Evolutionary conservation across 2,329 filamentous ascomycete genomes (phyloP).

Genomic region (Xylariales sp.): DNA sequence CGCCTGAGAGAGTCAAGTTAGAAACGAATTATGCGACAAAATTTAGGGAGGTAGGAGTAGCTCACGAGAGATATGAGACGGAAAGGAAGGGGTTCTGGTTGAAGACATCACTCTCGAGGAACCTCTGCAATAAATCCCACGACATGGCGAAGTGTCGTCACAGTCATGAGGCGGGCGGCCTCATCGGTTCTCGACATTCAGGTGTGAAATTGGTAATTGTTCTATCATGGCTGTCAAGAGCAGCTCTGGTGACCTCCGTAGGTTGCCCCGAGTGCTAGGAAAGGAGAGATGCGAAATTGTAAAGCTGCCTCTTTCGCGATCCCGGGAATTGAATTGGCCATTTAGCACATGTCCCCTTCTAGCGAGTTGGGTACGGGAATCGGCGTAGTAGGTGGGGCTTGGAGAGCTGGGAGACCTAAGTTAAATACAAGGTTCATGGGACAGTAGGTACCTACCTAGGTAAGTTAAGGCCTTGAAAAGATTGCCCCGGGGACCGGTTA

Average conservation of each 20-base stretch:
- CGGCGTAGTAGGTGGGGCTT: conserved; percentile 5
- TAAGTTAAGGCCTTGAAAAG: too few species aligned
- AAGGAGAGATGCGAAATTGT: conserved; percentile 10
- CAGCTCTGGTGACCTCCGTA: background rate
- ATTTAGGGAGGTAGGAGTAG: too few species aligned
- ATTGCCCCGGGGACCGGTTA: too few species aligned
- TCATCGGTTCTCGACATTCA: conserved; percentile 26
- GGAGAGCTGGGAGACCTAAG: background rate
- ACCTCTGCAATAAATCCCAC: conserved; percentile 85
- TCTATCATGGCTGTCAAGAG: conserved; percentile 22
- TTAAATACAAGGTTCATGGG: background rate
- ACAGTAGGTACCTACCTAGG: background rate
- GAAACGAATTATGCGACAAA: too few species aligned
- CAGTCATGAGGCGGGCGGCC: conserved; percentile 20
- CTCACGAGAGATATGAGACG: conserved; percentile 84
- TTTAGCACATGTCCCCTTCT: conserved; percentile 3
- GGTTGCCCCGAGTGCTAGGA: background rate
- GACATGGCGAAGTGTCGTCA: conserved; percentile 50
- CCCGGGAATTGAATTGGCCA: conserved; percentile 12
- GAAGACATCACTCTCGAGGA: conserved; percentile 92
- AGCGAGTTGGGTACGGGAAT: background rate
- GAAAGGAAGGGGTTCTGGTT: conserved; percentile 86
- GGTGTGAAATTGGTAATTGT: conserved; percentile 16
- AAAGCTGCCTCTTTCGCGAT: conserved; percentile 10
- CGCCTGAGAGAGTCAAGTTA: conserved; percentile 61